These are phyloP conservation scores for Kwoniella shandongensis DNA, from an alignment of 768 basidiomycete species.

Conservation along the genomic window DNA sequence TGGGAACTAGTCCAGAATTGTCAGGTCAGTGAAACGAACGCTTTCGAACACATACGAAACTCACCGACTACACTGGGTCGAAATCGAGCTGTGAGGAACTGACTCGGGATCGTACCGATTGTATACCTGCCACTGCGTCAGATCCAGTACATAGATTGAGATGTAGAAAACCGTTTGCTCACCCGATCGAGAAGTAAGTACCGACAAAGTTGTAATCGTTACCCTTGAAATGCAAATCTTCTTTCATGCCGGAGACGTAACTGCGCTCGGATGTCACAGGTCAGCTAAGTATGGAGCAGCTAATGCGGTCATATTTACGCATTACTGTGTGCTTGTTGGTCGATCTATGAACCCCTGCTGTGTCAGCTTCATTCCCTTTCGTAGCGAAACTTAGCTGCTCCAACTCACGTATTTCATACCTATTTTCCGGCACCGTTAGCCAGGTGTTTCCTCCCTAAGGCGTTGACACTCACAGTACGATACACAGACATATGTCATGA, in stretches of 20 bases:
- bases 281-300: no score
- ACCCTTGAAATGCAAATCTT: slow-evolving; percentile 6
- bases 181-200: slow-evolving; percentile 8
- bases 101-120: background rate
- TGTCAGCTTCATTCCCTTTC: background rate
- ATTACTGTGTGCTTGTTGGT: slow-evolving; percentile 1
- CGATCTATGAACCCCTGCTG: background rate
- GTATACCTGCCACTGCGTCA: slow-evolving; percentile 7
- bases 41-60: no score
- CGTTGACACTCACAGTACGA: slow-evolving; percentile 5
- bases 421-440: background rate
- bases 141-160: background rate
- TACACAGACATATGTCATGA: slow-evolving; percentile 7
- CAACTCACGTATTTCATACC: slow-evolving; percentile 10
- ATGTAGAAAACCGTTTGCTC: background rate
- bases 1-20: no score
- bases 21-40: no score
- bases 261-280: background rate
- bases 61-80: slow-evolving; percentile 4
- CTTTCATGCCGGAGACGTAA: slow-evolving; percentile 16
- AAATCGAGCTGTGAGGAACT: background rate
- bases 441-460: background rate
- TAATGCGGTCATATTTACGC: background rate
- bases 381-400: background rate
- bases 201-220: slow-evolving; percentile 6